phyloP scores from a whole-genome alignment of 768 basidiomycete genomes.

The Pleurotus pulmonarius region DNA sequence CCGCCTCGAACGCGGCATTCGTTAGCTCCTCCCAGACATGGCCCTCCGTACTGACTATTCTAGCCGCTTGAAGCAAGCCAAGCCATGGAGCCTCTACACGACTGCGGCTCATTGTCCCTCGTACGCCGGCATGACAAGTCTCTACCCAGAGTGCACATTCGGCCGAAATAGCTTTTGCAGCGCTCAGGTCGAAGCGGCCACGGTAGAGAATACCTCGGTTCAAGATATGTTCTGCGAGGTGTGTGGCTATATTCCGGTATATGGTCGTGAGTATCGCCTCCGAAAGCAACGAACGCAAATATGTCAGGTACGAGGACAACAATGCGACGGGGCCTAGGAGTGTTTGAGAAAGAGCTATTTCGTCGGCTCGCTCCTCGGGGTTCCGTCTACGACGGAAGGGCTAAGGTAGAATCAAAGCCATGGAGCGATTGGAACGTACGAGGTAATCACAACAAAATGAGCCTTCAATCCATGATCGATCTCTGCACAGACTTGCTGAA shows the following conservation, averaged over 20 bases:
- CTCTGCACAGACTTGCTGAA: slow-evolving; percentile 79
- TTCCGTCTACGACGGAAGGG: slow-evolving; percentile 13
- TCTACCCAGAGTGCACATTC: slow-evolving; percentile 86
- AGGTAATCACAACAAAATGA: slow-evolving; percentile 57
- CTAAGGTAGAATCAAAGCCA: not conserved
- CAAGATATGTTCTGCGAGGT: slow-evolving; percentile 72
- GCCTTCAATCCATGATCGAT: slow-evolving; percentile 71
- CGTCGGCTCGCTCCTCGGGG: slow-evolving; percentile 22
- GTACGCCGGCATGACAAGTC: slow-evolving; percentile 55
- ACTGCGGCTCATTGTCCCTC: slow-evolving; percentile 33
- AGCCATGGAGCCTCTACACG: slow-evolving; percentile 77
- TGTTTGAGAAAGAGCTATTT: slow-evolving; percentile 59
- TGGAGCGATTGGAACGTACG: slow-evolving; percentile 26
- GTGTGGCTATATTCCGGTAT: slow-evolving; percentile 72
- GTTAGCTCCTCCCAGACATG: slow-evolving; percentile 45
- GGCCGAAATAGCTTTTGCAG: slow-evolving; percentile 58
- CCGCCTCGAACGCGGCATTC: slow-evolving; percentile 45
- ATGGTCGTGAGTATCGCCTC: slow-evolving; percentile 50
- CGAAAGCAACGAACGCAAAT: slow-evolving; percentile 64
- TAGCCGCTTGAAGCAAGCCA: slow-evolving; percentile 64
- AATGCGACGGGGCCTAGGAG: slow-evolving; percentile 75
- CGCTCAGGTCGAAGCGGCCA: slow-evolving; percentile 56
- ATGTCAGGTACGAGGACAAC: slow-evolving; percentile 74
- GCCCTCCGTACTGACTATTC: slow-evolving; percentile 60
- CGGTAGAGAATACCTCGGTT: slow-evolving; percentile 82